Evolutionary conservation across 2,329 filamentous ascomycete species (phyloP).

Genomic region (Ophiocordyceps camponoti-rufipedis): DNA sequence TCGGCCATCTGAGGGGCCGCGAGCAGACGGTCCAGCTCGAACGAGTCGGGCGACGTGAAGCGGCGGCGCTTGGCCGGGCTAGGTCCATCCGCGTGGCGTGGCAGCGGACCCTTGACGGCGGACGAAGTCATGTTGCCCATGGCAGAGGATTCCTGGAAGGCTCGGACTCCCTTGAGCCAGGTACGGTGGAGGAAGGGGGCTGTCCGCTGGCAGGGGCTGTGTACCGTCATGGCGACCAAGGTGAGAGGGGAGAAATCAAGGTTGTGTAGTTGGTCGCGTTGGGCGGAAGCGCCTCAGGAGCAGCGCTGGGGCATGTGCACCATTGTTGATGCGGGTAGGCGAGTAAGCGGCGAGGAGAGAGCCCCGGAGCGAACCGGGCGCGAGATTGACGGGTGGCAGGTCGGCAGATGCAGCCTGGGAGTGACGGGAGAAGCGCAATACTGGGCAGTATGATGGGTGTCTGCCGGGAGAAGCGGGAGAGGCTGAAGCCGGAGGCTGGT

Average conservation of each 20-base stretch:
- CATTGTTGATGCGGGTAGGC: not conserved
- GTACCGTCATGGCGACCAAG: conserved; percentile 26
- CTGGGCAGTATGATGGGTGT: not conserved
- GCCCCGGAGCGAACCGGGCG: not conserved
- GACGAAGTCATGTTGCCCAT: conserved; percentile 25
- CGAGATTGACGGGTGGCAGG: not conserved
- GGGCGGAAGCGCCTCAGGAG: not conserved
- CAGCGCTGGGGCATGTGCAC: not conserved
- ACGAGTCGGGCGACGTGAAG: conserved; percentile 19
- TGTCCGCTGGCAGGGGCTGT: conserved; percentile 26
- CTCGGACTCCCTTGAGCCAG: conserved; percentile 29
- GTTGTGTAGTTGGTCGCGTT: not conserved
- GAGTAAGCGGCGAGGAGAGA: not conserved
- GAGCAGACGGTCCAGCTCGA: conserved; percentile 15
- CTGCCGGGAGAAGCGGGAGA: not conserved
- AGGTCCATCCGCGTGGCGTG: conserved; percentile 15
- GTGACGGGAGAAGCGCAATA: not conserved
- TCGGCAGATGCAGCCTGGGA: no score
- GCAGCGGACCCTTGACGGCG: conserved; percentile 14
- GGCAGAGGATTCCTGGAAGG: conserved; percentile 17
- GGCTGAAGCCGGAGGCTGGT: not conserved
- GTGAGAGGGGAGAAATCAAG: not conserved
- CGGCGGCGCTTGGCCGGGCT: conserved; percentile 33
- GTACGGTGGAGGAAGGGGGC: conserved; percentile 37
- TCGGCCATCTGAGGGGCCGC: conserved; percentile 12